Evolutionary conservation across 495 filamentous ascomycete genomes (phyloP).

Genomic region (Neurospora sp.): DNA sequence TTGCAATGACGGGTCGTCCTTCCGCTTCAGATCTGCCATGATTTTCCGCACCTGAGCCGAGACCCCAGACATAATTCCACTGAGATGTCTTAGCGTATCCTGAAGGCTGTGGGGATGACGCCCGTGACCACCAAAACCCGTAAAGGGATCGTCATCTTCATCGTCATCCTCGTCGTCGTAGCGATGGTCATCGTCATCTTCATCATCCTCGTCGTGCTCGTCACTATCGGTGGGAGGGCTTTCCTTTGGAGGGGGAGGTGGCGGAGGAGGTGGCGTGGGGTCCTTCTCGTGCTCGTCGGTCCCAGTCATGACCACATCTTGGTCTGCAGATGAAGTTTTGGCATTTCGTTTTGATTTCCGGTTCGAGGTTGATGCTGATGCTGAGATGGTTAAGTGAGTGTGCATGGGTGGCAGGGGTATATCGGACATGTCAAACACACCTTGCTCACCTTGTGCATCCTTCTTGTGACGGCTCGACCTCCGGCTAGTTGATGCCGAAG

Average conservation of each 20-base stretch:
- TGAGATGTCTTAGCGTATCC: constrained; percentile 73
- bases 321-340: constrained; percentile 38
- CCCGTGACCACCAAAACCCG: constrained; percentile 55
- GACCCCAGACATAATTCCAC: constrained; percentile 80
- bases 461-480: constrained; percentile 61
- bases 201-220: constrained; percentile 39
- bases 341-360: constrained; percentile 44
- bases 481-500: constrained; percentile 49
- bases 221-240: constrained; percentile 41
- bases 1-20: constrained; percentile 82
- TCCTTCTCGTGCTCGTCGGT: constrained; percentile 56
- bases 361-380: constrained; percentile 26
- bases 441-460: constrained; percentile 30
- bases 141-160: constrained; percentile 73
- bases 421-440: constrained; percentile 7
- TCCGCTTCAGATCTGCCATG: constrained; percentile 70
- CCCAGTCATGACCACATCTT: constrained; percentile 44
- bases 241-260: constrained; percentile 34
- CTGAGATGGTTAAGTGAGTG: constrained; percentile 11
- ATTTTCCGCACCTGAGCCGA: constrained; percentile 74
- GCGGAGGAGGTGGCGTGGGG: constrained; percentile 28
- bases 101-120: constrained; percentile 57
- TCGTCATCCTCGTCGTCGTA: constrained; percentile 39
- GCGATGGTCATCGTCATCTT: constrained; percentile 46
- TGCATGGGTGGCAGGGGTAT: constrained; percentile 1